Evolutionary conservation across 495 filamentous ascomycete genomes (phyloP), one percentile per base, ranked within the genome.

Genomic region (Hyaloscypha finlandica): DNA sequence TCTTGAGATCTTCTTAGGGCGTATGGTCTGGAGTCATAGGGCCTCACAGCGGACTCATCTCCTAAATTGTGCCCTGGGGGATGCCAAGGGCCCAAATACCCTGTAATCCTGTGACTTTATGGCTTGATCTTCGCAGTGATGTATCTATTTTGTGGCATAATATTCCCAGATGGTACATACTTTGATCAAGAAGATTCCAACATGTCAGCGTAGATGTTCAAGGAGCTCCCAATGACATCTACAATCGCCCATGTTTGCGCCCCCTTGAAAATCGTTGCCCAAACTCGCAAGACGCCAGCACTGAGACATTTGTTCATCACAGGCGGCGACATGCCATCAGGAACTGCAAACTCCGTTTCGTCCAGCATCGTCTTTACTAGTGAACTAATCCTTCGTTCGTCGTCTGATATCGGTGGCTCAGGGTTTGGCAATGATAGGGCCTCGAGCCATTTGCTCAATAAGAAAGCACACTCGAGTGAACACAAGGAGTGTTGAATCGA

Each of bases 401-500:
- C 57, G 22, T 59, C 57, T 8, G 29, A 30, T 22, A 59, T 32
- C 14, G 57, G 57, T 29, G 57, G 57, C 12, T 59, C 32, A 22
- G 32, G 57, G 6, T 37, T 32, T 55, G 42, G 42, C 1, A 63
- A 22, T 16, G 83, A 82, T 25, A 85, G 80, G 9, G 76, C 75
- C 14, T 82, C 79, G 14, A 85, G 75, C 83, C 82, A 84, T 68
- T 83, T 84, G 42, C 80, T 83, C 8, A 91, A 75, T 1, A 91
- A 80, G 4, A 90, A 84, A 22, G 88, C 89, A 64, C 88, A 91
- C 73, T 91, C 89, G 0, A 90, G 78, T 42, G 88, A 89, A 71
- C 87, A 89, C 8, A 91, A 73, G 0, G 88, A 88, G 70, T 91
- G 87, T 67, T 90, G 88, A 68, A 89, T 88, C 20, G 86, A 89